phyloP scores from a whole-genome alignment of 805 yeast species.

The Kluyveromyces dobzhanskii region DNA sequence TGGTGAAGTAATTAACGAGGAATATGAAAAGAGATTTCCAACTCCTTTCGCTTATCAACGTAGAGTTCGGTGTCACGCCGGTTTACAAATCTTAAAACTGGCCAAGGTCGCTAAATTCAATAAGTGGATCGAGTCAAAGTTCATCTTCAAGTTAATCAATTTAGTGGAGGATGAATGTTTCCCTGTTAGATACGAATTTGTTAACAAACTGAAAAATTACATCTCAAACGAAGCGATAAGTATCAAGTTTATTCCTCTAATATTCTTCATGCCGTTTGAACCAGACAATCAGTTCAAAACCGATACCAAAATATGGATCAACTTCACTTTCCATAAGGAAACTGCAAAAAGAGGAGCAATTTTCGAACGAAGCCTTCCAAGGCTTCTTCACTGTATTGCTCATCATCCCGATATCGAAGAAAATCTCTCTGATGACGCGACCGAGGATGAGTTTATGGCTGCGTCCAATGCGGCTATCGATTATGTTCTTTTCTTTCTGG shows the following conservation, averaged over 20 bases:
- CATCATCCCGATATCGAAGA: constrained; percentile 57
- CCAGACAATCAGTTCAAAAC: constrained; percentile 45
- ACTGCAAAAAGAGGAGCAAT: constrained; percentile 35
- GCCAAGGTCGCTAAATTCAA: constrained; percentile 48
- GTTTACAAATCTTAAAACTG: constrained; percentile 52
- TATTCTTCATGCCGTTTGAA: constrained; percentile 72
- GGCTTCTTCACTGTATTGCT: constrained; percentile 61
- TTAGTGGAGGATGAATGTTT: constrained; percentile 60
- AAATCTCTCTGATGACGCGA: constrained; percentile 36
- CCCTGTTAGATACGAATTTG: constrained; percentile 46
- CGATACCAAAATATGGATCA: constrained; percentile 61
- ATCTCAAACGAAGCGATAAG: constrained; percentile 48
- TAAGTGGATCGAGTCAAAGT: constrained; percentile 41
- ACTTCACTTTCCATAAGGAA: constrained; percentile 39
- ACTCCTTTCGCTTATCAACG: constrained; percentile 59
- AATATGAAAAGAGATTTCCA: constrained; percentile 36
- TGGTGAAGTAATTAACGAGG: constrained; percentile 58
- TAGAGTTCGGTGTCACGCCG: constrained; percentile 60
- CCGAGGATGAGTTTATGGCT: constrained; percentile 27
- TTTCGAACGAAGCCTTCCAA: constrained; percentile 59
- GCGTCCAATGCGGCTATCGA: constrained; percentile 49
- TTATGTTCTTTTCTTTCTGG: constrained; percentile 53
- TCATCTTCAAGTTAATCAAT: constrained; percentile 45
- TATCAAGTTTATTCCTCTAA: constrained; percentile 54
- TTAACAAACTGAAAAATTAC: constrained; percentile 41